Evolutionary conservation across 768 basidiomycete genomes (phyloP).

Genomic region (Leccinum variicolor): DNA sequence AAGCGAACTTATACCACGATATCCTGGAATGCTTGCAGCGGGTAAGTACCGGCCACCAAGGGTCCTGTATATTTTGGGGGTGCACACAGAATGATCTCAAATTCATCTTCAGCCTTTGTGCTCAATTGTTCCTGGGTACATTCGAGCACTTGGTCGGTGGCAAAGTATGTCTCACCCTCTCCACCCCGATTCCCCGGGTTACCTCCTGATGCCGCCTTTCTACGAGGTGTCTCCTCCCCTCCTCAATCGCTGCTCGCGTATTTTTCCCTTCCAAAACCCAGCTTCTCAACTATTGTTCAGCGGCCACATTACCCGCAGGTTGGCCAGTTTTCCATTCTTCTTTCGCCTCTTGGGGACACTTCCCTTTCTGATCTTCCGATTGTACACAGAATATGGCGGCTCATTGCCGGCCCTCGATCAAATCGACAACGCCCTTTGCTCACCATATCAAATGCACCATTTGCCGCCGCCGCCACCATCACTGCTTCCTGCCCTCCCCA

Average conservation of each 20-base stretch:
- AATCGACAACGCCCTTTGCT: slow-evolving; percentile 47
- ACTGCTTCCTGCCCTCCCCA: not conserved
- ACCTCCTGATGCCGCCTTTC: slow-evolving; percentile 5
- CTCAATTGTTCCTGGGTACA: slow-evolving; percentile 76
- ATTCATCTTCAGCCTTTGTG: slow-evolving; percentile 53
- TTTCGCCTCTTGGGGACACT: not conserved
- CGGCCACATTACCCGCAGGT: slow-evolving; percentile 53
- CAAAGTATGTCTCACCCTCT: slow-evolving; percentile 47
- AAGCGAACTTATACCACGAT: slow-evolving; percentile 64
- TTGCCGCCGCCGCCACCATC: slow-evolving; percentile 6
- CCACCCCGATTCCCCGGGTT: slow-evolving; percentile 1
- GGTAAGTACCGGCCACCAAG: slow-evolving; percentile 36
- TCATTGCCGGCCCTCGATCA: slow-evolving; percentile 47
- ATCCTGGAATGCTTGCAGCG: slow-evolving; percentile 74
- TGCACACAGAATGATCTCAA: slow-evolving; percentile 1
- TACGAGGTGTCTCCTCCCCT: slow-evolving; percentile 58
- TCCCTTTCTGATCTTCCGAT: slow-evolving; percentile 11
- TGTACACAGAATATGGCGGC: slow-evolving; percentile 65
- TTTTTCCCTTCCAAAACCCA: slow-evolving; percentile 61
- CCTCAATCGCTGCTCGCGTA: slow-evolving; percentile 54
- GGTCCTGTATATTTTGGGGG: not conserved
- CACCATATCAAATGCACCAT: slow-evolving; percentile 2
- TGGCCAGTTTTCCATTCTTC: not conserved
- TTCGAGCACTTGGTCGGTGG: slow-evolving; percentile 61
- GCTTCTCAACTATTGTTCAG: slow-evolving; percentile 52